Percentiles rank a stretch among this genome's conserved stretches.
Conservation (phyloP, 306 rosid species). For the Inga oerstediana region DNA sequence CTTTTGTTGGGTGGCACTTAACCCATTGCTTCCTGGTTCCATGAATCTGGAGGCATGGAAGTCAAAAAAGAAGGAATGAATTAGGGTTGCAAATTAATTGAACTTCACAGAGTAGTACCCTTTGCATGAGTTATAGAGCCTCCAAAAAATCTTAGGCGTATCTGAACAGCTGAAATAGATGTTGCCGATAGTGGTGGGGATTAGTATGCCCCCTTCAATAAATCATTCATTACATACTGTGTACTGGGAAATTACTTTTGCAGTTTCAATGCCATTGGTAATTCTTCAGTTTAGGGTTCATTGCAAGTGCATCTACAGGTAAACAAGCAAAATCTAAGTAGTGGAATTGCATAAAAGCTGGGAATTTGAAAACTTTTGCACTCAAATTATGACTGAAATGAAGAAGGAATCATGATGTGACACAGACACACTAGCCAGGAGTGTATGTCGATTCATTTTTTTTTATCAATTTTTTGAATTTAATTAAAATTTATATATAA, state of each 20-base stretch:
- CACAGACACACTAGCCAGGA: no score
- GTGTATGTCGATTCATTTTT: no score
- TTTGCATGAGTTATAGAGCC: background rate
- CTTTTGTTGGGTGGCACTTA: background rate
- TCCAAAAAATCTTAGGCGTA: background rate
- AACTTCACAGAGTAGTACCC: background rate
- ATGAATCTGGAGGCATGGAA: background rate
- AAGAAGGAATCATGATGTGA: no score
- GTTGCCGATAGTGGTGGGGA: background rate
- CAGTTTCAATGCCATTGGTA: background rate
- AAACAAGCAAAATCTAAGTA: background rate
- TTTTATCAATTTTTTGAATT: no score
- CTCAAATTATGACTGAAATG: background rate
- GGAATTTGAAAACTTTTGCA: background rate
- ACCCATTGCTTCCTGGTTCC: background rate
- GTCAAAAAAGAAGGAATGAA: background rate
- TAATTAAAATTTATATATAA: no score
- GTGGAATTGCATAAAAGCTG: background rate
- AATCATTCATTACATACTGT: background rate
- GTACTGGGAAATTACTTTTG: background rate
- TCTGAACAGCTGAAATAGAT: background rate
- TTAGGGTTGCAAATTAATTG: background rate
- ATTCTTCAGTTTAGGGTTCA: background rate
- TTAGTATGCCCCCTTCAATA: background rate
- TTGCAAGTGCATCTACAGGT: background rate